Percentiles rank a stretch among this genome's conserved stretches.
Conservation (phyloP, 345 rosid genomes). For the Arabidopsis arenosa region DNA sequence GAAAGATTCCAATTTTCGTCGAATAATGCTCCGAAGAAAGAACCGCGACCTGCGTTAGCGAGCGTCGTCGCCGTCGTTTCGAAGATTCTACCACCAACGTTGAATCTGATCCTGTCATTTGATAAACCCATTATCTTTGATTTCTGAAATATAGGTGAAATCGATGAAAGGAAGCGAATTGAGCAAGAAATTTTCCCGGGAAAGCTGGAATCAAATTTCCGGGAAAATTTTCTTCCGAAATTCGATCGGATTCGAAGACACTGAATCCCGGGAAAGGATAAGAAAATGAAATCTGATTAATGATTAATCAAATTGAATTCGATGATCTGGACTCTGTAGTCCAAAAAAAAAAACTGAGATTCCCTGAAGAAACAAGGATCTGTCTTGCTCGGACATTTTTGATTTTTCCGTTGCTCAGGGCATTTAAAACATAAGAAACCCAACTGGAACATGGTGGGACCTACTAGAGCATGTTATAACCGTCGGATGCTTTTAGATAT, state of each 20-base stretch:
- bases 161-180: not conserved
- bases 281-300: constrained; percentile 20
- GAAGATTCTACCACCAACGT: constrained; percentile 89
- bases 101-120: constrained; percentile 75
- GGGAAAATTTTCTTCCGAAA: not conserved
- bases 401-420: not conserved
- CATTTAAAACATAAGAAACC: not conserved
- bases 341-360: constrained; percentile 14
- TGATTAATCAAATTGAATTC: constrained; percentile 40
- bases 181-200: not conserved
- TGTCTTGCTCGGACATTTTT: not conserved
- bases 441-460: constrained; percentile 24
- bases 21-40: constrained; percentile 84
- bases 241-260: constrained; percentile 40
- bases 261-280: constrained; percentile 49
- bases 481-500: constrained; percentile 9
- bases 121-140: constrained; percentile 59
- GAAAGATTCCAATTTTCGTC: constrained; percentile 78
- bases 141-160: not conserved
- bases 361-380: not conserved
- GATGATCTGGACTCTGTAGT: constrained; percentile 22
- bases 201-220: not conserved
- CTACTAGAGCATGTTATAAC: not conserved
- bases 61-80: constrained; percentile 90
- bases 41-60: constrained; percentile 91